These are phyloP conservation scores for Pleurotus tuber-regium DNA, from an alignment of 768 basidiomycete species.

Conservation along the genomic window DNA sequence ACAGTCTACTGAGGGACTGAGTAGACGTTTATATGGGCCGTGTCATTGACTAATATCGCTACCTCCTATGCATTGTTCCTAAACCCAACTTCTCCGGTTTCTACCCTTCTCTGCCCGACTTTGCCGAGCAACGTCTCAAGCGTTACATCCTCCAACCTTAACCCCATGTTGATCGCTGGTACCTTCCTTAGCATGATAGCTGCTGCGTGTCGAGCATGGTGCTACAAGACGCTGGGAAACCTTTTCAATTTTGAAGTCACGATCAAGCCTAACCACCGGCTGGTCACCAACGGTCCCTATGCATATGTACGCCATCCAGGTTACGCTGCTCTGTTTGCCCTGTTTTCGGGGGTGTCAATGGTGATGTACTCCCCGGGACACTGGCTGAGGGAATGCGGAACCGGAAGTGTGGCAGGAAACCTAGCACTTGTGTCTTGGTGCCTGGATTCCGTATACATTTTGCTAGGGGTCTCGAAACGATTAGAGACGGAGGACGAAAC, in stretches of 20 bases:
- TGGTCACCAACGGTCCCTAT: slow-evolving; percentile 24
- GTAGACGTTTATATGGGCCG: neutral
- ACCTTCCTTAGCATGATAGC: neutral
- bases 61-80: neutral
- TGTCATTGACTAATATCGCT: neutral
- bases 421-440: slow-evolving; percentile 8
- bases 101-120: no score
- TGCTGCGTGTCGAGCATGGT: neutral
- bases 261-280: slow-evolving; percentile 17
- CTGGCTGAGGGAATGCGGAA: slow-evolving; percentile 15
- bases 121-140: no score
- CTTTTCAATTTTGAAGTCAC: slow-evolving; percentile 23
- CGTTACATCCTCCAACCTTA: neutral
- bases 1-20: neutral
- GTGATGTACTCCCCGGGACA: slow-evolving; percentile 7
- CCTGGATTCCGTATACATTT: neutral
- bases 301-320: slow-evolving; percentile 22
- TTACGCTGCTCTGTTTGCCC: slow-evolving; percentile 15
- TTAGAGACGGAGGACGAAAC: slow-evolving; percentile 12
- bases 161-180: neutral
- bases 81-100: no score
- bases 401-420: neutral
- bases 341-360: neutral
- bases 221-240: slow-evolving; percentile 22
- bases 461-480: neutral